phyloP scores from a whole-genome alignment of 2,329 filamentous ascomycete species.

The Xylaria sp. region DNA sequence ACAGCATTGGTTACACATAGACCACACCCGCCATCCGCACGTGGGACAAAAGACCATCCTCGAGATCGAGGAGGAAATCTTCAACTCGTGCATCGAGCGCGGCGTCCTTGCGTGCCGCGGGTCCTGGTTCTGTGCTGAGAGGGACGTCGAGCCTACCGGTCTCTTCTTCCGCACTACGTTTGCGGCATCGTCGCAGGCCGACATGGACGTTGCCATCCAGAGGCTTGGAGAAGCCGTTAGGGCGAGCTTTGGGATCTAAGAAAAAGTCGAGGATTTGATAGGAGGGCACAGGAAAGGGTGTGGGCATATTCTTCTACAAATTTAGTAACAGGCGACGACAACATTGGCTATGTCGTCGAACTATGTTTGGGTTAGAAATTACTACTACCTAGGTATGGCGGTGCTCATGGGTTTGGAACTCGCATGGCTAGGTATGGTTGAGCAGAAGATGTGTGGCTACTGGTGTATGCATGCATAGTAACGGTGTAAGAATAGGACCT shows the following conservation, averaged over 20 bases:
- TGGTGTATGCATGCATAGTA: conserved; percentile 7
- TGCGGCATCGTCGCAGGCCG: conserved; percentile 78
- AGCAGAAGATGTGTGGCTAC: not conserved
- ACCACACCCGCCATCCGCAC: conserved; percentile 74
- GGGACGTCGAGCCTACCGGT: conserved; percentile 64
- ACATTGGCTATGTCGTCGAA: not conserved
- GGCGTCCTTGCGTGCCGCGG: conserved; percentile 86
- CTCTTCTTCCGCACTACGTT: conserved; percentile 93
- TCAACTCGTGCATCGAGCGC: conserved; percentile 77
- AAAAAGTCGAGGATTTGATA: not conserved
- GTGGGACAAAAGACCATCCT: conserved; percentile 63
- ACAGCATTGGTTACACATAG: conserved; percentile 78
- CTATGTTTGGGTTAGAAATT: not conserved
- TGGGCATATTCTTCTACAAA: not conserved
- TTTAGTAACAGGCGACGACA: not conserved
- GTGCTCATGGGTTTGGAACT: not conserved
- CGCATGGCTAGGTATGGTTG: not conserved
- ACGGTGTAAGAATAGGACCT: conserved; percentile 16
- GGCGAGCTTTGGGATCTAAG: conserved; percentile 59
- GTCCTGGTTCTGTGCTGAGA: conserved; percentile 90
- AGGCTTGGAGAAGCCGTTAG: conserved; percentile 81
- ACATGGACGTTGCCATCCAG: conserved; percentile 77
- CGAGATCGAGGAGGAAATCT: conserved; percentile 87
- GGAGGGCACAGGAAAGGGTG: no score
- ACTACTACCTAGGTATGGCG: not conserved